phyloP scores from a whole-genome alignment of 257 asterid genomes.

The Primulina eburnea region DNA sequence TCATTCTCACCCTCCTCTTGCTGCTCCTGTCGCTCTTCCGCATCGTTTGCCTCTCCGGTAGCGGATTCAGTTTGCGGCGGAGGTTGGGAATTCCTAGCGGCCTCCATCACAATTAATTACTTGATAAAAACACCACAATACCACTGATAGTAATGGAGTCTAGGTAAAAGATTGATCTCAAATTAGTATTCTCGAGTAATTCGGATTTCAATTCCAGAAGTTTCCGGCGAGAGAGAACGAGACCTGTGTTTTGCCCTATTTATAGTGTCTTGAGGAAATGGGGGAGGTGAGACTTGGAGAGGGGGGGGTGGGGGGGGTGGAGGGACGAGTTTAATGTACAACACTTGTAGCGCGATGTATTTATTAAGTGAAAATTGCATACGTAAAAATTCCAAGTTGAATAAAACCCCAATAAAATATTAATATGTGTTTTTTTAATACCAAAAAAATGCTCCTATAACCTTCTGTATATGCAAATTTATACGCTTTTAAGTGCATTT shows the following conservation, averaged over 20 bases:
- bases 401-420: too few relatives aligned
- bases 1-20: conserved; percentile 65
- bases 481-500: too few relatives aligned
- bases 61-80: conserved; percentile 29
- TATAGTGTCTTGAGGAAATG: not conserved
- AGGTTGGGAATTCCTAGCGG: conserved; percentile 37
- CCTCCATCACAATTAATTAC: conserved; percentile 35
- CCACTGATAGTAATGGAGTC: not conserved
- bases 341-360: not conserved
- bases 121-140: conserved; percentile 35
- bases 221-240: not conserved
- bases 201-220: not conserved
- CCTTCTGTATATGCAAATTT: too few relatives aligned
- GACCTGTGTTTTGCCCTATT: not conserved
- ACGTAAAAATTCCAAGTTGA: too few relatives aligned
- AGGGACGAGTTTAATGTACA: not conserved
- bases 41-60: conserved; percentile 32
- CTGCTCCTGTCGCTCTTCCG: conserved; percentile 32
- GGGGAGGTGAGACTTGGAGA: not conserved
- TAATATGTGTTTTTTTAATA: too few relatives aligned
- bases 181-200: not conserved
- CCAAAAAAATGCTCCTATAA: too few relatives aligned
- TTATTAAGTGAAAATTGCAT: too few relatives aligned
- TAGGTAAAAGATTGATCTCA: not conserved
- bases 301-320: too few relatives aligned